phyloP scores from a whole-genome alignment of 257 asterid genomes.

The Salvia splendens region DNA sequence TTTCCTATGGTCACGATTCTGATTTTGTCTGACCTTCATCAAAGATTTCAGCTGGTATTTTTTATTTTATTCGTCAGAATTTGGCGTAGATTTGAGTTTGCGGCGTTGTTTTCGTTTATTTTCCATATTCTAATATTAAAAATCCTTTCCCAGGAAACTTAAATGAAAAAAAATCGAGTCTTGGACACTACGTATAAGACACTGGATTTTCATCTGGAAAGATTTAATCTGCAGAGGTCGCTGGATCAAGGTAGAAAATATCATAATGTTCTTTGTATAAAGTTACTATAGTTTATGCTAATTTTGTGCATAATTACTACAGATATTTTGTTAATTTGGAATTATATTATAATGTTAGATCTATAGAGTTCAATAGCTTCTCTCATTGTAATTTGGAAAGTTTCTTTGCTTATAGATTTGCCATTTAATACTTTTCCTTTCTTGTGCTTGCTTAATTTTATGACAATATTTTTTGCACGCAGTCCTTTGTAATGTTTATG shows the following conservation, averaged over 20 bases:
- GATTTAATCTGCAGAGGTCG: constrained; percentile 27
- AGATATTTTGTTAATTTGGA: neutral
- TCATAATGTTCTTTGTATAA: neutral
- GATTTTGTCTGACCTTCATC: constrained; percentile 3
- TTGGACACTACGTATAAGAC: neutral
- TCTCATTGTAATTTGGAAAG: constrained; percentile 1
- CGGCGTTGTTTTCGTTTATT: constrained; percentile 12
- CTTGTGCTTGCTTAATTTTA: neutral
- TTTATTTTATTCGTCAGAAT: neutral
- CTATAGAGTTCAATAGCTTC: neutral
- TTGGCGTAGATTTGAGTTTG: constrained; percentile 27
- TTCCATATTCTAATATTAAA: neutral
- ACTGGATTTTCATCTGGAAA: constrained; percentile 20
- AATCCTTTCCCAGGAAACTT: neutral
- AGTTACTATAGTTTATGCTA: neutral
- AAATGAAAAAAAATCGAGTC: constrained; percentile 20
- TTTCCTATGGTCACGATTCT: constrained; percentile 10
- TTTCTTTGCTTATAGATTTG: constrained; percentile 15
- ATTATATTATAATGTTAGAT: constrained; percentile 19
- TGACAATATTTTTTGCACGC: constrained; percentile 4
- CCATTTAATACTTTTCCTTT: neutral
- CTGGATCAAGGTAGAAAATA: constrained; percentile 29
- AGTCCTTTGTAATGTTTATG: constrained; percentile 5
- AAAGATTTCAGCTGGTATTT: constrained; percentile 21
- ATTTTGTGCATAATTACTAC: too few species aligned